These are phyloP conservation scores for Cardamine resedifolia DNA, from an alignment of 345 rosid species.

Conservation along the genomic window DNA sequence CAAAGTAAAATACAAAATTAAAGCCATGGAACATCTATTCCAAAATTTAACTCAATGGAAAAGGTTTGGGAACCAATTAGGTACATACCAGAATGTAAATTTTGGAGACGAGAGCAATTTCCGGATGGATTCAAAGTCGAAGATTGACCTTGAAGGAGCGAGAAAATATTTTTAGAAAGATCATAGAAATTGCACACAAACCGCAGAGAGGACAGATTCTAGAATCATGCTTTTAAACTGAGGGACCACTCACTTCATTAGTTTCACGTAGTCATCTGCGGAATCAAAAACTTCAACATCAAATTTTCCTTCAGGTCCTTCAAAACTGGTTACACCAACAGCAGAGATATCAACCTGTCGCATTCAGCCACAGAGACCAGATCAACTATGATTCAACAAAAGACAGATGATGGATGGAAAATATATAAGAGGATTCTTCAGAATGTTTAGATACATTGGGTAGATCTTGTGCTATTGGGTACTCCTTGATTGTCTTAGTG, in stretches of 20 bases:
- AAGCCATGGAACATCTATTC: not conserved
- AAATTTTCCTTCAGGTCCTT: constrained; percentile 83
- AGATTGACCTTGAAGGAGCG: constrained; percentile 60
- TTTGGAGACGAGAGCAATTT: constrained; percentile 86
- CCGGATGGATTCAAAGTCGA: constrained; percentile 77
- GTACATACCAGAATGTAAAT: constrained; percentile 80
- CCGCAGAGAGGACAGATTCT: constrained; percentile 4
- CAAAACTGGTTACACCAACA: constrained; percentile 63
- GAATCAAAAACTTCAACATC: constrained; percentile 98
- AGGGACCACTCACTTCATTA: constrained; percentile 77
- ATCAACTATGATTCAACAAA: not conserved
- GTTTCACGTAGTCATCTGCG: constrained; percentile 78
- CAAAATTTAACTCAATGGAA: constrained; percentile 9
- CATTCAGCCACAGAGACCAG: constrained; percentile 15
- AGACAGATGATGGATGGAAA: constrained; percentile 20
- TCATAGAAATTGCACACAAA: no score
- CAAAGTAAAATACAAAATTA: constrained; percentile 23
- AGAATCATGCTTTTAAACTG: not conserved
- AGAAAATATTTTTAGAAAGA: not conserved
- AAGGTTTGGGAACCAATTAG: constrained; percentile 23
- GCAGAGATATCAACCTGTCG: constrained; percentile 76
- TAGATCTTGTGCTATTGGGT: constrained; percentile 66
- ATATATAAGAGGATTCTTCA: constrained; percentile 23
- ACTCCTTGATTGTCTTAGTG: constrained; percentile 87
- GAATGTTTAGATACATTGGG: constrained; percentile 54